A percentile compares a stretch with the other conserved stretches of the same genome.
Conservation (phyloP, 1,284 basidiomycete species). For the Ganoderma boninense region DNA sequence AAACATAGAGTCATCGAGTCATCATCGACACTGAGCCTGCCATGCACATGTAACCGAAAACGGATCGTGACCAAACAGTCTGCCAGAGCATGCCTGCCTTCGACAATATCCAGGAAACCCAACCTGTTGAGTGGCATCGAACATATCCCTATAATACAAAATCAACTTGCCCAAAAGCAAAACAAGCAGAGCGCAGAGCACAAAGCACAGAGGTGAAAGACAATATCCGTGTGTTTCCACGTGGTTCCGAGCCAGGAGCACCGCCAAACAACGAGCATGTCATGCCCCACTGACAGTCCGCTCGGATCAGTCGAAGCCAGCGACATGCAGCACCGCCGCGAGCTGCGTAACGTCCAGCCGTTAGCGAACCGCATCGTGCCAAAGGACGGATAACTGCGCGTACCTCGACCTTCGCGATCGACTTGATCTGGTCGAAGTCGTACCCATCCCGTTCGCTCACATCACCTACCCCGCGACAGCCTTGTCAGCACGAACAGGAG, state of each 20-base stretch:
- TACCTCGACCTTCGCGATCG: constrained; percentile 89
- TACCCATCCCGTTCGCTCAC: constrained; percentile 80
- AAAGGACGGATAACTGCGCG: not conserved
- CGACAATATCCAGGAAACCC: not conserved
- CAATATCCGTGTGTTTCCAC: not conserved
- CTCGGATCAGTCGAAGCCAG: constrained; percentile 1
- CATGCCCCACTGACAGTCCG: not conserved
- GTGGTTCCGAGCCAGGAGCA: not conserved
- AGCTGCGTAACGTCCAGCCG: not conserved
- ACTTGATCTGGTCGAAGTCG: constrained; percentile 80
- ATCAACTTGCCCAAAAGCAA: not conserved
- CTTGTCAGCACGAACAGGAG: not conserved
- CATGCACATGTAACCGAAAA: not conserved
- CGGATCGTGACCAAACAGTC: no score
- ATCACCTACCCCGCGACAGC: constrained; percentile 58
- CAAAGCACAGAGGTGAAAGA: not conserved
- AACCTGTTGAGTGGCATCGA: not conserved
- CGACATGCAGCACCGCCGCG: constrained; percentile 3
- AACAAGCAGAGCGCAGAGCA: not conserved
- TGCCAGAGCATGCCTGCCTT: no score
- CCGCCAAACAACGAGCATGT: not conserved
- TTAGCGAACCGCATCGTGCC: not conserved
- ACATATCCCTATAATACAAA: not conserved
- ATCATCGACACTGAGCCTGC: not conserved
- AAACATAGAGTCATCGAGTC: not conserved